These are phyloP conservation scores for Mortierella sp. DNA, from an alignment of 371 early-diverging fungal genomes.

Conservation along the genomic window DNA sequence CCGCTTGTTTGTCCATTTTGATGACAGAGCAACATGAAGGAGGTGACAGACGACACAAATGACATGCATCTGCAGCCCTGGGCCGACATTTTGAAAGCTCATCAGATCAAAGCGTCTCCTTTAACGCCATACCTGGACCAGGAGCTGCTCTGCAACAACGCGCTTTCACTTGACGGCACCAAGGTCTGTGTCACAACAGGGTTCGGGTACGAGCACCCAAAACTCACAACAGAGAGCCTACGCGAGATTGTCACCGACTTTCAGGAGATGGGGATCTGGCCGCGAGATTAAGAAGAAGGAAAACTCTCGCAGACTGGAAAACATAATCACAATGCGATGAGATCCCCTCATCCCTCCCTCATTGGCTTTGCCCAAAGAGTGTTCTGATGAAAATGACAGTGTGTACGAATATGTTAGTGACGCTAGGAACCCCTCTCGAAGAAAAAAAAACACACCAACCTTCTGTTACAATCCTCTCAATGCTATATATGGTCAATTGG, in stretches of 20 bases:
- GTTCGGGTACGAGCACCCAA: constrained; percentile 76
- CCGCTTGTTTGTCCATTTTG: not conserved
- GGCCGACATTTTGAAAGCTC: constrained; percentile 67
- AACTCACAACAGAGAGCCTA: constrained; percentile 71
- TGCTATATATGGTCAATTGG: too few relatives aligned
- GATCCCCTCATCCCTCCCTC: too few relatives aligned
- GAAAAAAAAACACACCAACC: too few relatives aligned
- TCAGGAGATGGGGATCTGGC: constrained; percentile 74
- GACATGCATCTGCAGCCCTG: constrained; percentile 90
- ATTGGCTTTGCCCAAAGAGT: too few relatives aligned
- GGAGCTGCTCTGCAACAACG: constrained; percentile 86
- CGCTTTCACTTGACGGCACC: constrained; percentile 79
- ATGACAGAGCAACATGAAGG: constrained; percentile 76
- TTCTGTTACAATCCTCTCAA: too few relatives aligned
- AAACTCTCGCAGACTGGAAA: too few relatives aligned
- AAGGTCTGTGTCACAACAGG: constrained; percentile 79
- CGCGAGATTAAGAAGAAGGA: constrained; percentile 38
- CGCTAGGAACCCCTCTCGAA: too few relatives aligned
- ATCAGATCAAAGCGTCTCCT: constrained; percentile 82
- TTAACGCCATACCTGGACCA: constrained; percentile 94
- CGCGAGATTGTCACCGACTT: constrained; percentile 78
- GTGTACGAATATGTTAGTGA: too few relatives aligned
- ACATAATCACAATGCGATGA: not conserved
- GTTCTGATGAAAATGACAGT: too few relatives aligned
- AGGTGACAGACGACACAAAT: constrained; percentile 90